Evolutionary conservation across 805 yeast genomes (phyloP), one percentile per base, ranked within the genome.

Genomic region (Wickerhamiella siamensis): DNA sequence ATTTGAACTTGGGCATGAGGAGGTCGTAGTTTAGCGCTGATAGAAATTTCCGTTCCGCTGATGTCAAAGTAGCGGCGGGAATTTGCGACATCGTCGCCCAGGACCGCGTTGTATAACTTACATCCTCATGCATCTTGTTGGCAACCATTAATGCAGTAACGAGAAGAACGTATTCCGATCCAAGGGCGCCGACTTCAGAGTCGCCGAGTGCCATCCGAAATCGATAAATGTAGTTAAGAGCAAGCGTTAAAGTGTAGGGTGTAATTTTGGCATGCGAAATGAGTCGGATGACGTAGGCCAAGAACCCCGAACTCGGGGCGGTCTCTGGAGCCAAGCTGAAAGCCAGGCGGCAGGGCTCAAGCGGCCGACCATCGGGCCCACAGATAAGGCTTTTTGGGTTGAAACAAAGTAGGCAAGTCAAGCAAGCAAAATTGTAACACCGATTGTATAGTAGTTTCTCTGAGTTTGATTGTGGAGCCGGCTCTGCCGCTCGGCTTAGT

Each of bases 11-110:
- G 38, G 55, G 59, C 26, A 67, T 64, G 44, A 60, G 64, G 44
- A 79, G 62, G 49, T 64, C 68, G 77, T 82, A 80, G 41, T 71
- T 63, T 41, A 78, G 65, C 32, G 69, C 66, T 1, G 55, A 53
- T 42, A 82, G 65, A 79, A 87, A 87, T 42, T 66, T 70, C 41
- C 70, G 71, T 63, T 87, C 96, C 56, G 74, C 65, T 22, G 60
- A 57, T 56, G 81, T 79, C 44, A 87, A 68, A 31, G 69, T 60
- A 2, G 54, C 52, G 39, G 79, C 62, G 4, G 71, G 61, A 50
- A 87, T 69, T 26, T 84, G 83, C 10, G 94, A 79, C 26, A 95
- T 94, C 44, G 81, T 83, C 16, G 88, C 72, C 96, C 96, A 87
- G 1, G 94, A 81, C 55, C 75, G 73, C 61, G 84, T 86, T 47